Percentiles rank a stretch among this genome's conserved stretches.
phyloP scores from a whole-genome alignment of 768 basidiomycete genomes.

The Mycena floridula region DNA sequence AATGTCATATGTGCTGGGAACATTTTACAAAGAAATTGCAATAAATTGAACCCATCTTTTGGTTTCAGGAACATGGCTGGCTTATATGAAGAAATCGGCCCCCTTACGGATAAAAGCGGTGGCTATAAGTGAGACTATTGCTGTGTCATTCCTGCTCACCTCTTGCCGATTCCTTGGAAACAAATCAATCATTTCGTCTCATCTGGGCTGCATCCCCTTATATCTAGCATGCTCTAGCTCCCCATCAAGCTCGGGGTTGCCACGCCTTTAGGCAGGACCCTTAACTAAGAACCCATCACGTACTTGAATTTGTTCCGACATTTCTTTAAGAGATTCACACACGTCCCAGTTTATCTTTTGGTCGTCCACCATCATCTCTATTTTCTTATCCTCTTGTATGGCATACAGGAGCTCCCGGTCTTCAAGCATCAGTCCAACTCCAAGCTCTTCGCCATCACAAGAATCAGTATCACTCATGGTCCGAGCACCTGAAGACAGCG shows the following conservation, averaged over 20 bases:
- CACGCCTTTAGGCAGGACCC: slow-evolving; percentile 3
- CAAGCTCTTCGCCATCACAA: slow-evolving; percentile 43
- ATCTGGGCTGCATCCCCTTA: slow-evolving; percentile 28
- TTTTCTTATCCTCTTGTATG: slow-evolving; percentile 26
- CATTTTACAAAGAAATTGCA: no score
- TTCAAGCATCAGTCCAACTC: slow-evolving; percentile 44
- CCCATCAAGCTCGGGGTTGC: not conserved
- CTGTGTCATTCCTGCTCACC: no score
- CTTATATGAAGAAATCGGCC: no score
- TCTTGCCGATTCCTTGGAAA: slow-evolving; percentile 43
- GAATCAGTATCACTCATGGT: slow-evolving; percentile 28
- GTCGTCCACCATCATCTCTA: slow-evolving; percentile 14
- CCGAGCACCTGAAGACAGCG: slow-evolving; percentile 29
- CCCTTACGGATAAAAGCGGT: no score
- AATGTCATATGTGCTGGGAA: no score
- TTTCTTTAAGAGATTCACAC: slow-evolving; percentile 8
- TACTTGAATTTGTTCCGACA: slow-evolving; percentile 3
- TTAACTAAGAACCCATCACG: slow-evolving; percentile 9
- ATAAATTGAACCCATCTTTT: no score
- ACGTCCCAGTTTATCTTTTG: slow-evolving; percentile 13
- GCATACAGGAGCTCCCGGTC: slow-evolving; percentile 42
- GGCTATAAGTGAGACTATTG: no score
- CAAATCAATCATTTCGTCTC: slow-evolving; percentile 35
- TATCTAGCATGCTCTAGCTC: slow-evolving; percentile 12
- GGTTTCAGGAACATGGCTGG: no score